A percentile compares a stretch with the other conserved stretches of the same genome.
phyloP scores from a whole-genome alignment of 2,329 filamentous ascomycete genomes.

The Elsinoe ampelina region DNA sequence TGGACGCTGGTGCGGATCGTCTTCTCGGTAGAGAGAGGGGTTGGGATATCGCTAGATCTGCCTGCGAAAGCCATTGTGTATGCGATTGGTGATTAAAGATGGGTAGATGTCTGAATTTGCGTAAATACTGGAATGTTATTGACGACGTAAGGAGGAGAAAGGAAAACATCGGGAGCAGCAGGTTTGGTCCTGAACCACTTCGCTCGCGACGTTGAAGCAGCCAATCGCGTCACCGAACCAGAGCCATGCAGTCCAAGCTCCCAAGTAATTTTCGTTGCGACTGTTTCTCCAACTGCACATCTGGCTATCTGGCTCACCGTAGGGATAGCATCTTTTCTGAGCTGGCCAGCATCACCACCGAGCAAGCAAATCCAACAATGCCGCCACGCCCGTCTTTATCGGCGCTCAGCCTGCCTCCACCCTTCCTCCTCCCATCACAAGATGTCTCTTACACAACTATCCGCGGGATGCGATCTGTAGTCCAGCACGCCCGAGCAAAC shows the following conservation, averaged over 20 bases:
- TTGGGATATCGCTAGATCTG: constrained; percentile 21
- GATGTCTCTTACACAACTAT: constrained; percentile 22
- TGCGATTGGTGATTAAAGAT: constrained; percentile 1
- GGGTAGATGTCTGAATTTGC: not conserved
- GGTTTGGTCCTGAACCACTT: constrained; percentile 2
- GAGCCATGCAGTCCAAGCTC: constrained; percentile 10
- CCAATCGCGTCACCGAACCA: constrained; percentile 13
- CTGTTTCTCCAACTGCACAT: constrained; percentile 4
- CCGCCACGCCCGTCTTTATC: constrained; percentile 20
- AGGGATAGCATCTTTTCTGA: not conserved
- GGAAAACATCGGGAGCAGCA: constrained; percentile 13
- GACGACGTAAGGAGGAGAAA: constrained; percentile 7
- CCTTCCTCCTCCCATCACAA: constrained; percentile 25
- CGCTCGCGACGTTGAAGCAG: constrained; percentile 7
- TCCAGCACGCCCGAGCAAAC: constrained; percentile 38
- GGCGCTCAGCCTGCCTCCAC: constrained; percentile 24
- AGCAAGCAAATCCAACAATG: constrained; percentile 18
- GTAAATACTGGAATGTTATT: not conserved
- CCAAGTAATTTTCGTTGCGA: constrained; percentile 1
- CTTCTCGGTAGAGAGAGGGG: constrained; percentile 20
- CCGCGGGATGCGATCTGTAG: constrained; percentile 49
- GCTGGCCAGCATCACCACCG: not conserved
- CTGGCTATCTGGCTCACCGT: not conserved
- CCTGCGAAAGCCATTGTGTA: constrained; percentile 12
- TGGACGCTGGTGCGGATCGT: constrained; percentile 16